phyloP scores from a whole-genome alignment of 306 rosid genomes.

The Cucurbita maxima region DNA sequence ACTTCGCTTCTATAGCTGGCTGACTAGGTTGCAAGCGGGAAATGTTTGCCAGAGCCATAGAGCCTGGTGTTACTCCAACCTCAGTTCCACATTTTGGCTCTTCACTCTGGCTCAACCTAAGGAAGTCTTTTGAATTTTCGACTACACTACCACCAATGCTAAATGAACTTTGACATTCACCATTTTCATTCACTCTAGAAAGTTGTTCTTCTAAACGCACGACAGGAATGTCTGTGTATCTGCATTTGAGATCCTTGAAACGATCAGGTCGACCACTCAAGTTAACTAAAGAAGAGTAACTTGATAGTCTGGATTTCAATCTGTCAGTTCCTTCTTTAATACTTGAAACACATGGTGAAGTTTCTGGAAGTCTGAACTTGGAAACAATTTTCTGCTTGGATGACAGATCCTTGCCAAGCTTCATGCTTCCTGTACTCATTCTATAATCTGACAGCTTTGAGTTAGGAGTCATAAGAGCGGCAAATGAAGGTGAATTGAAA shows the following conservation, averaged over 20 bases:
- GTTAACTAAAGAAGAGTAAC: conserved; percentile 36
- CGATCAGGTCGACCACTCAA: conserved; percentile 9
- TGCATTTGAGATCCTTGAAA: conserved; percentile 16
- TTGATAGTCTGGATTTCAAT: conserved; percentile 39
- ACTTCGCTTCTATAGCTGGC: conserved; percentile 8
- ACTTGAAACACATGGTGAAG: conserved; percentile 38
- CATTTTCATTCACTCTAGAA: conserved; percentile 15
- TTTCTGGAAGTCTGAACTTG: conserved; percentile 23
- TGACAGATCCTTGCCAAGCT: conserved; percentile 14
- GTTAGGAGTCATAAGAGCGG: conserved; percentile 26
- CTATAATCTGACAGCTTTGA: conserved; percentile 13
- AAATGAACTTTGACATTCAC: conserved; percentile 19
- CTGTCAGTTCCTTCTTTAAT: conserved; percentile 41
- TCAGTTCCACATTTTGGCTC: conserved; percentile 11
- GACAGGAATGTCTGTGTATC: conserved; percentile 21
- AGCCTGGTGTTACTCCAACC: conserved; percentile 13
- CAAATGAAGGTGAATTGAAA: conserved; percentile 23
- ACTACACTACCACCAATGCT: conserved; percentile 15
- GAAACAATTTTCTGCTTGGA: conserved; percentile 40
- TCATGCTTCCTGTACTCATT: conserved; percentile 12
- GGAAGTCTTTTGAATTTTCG: conserved; percentile 13
- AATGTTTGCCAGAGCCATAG: conserved; percentile 12
- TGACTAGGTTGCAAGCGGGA: conserved; percentile 10
- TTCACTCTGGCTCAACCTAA: conserved; percentile 22
- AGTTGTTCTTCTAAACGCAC: conserved; percentile 26